Evolutionary conservation across 768 basidiomycete genomes (phyloP), one percentile per base, ranked within the genome.

Genomic region (Auricularia heimuer): DNA sequence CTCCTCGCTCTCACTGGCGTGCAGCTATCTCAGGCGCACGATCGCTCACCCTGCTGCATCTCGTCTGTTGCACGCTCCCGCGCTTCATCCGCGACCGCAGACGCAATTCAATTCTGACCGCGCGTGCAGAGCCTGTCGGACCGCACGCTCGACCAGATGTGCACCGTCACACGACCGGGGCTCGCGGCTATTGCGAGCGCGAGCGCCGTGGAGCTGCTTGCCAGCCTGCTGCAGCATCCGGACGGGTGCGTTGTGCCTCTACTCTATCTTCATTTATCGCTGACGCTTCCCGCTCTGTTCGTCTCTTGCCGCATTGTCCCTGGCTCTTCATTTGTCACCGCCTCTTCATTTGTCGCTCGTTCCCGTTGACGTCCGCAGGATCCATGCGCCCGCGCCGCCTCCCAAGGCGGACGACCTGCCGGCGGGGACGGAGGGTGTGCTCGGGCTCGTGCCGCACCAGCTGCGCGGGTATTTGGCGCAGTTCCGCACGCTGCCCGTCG

Each of bases 131-230:
- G 84, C 2, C 75, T 90, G 54, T 89, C 90, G 0, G 96, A 98
- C 73, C 83, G 94, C 51, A 96, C 95, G 3, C 83, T 98, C 14
- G 97, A 98, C 74, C 96, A 98, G 74, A 98, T 98, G 96, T 99
- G 97, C 73, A 98, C 97, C 0, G 97, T 99, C 36, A 98, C 96
- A 0, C 80, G 97, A 24, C 97, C 97, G 0, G 96, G 96, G 0
- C 81, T 98, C 1, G 97, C 96, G 0, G 85, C 93, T 0, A 93
- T 98, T 62, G 97, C 97, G 0, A 85, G 90, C 1, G 88, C 95
- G 0, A 90, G 89, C 0, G 94, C 94, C 0, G 96, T 98, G 1
- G 97, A 99, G 73, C 80, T 99, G 8, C 83, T 98, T 29, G 87
- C 92, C 1, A 91, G 93, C 0, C 76, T 97, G 3, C 69, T 98